Base-by-base conservation (phyloP, 306 rosid species). In the Cercis canadensis region DNA sequence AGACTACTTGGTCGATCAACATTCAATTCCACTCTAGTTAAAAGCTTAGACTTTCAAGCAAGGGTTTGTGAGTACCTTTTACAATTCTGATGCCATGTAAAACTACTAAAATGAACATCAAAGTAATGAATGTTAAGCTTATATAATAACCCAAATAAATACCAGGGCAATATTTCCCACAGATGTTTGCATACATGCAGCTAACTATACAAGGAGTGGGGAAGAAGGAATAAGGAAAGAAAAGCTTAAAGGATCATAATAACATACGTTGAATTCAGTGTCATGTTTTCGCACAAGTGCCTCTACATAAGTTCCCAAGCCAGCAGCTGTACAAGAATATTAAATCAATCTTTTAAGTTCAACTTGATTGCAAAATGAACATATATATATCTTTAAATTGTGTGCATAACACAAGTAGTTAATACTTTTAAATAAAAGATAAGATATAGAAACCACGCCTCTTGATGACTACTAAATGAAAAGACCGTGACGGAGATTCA, bases 231-330 rank as follows among this genome's bases (percentile, higher is more conserved):
- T 6, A 37, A 18, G 14, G 43, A 33, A 52, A 56, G 44, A 69
- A 6, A 86, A 54, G 16, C 49, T 57, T 17, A 51, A 32, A 36
- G 57, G 62, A 71, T 72, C 39, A 59, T 52, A 62, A 51, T 18
- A 50, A 64, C 92, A 67, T 89, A 89, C 98, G 69, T 87, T 89
- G 80, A 92, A 92, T 73, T 92, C 97, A 55, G 85, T 74, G 24
- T 89, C 96, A 44, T 92, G 97, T 73, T 79, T 87, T 74, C 97
- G 90, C 70, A 84, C 90, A 71, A 92, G 97, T 50, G 96, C 96
- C 83, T 92, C 97, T 21, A 92, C 96, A 73, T 92, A 89, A 80
- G 85, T 89, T 77, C 97, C 97, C 88, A 92, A 77, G 68, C 97
- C 97, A 84, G 94, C 90, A 84, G 97, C 97, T 92, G 97, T 50